Percentiles rank a stretch among this genome's conserved stretches.
These are phyloP conservation scores for Penstemon davidsonii DNA, from an alignment of 257 asterid genomes.

Conservation along the genomic window DNA sequence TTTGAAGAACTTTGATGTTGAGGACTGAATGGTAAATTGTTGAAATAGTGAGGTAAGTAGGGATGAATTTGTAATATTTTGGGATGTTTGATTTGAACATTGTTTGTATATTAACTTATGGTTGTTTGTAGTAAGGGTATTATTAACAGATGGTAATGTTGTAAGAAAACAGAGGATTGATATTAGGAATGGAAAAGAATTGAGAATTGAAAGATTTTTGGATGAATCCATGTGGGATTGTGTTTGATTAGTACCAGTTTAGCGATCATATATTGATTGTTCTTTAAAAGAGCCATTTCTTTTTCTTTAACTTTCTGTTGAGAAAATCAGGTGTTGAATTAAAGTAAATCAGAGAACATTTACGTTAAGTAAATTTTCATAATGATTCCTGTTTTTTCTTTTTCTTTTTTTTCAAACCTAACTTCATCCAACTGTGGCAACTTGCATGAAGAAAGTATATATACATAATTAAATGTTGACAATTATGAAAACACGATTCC, in stretches of 20 bases:
- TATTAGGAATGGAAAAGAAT: background rate
- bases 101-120: conserved; percentile 46
- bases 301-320: conserved; percentile 36
- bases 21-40: conserved; percentile 43
- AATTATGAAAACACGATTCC: background rate
- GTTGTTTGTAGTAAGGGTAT: conserved; percentile 27
- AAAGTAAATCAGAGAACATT: conserved; percentile 12
- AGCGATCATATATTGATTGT: conserved; percentile 1
- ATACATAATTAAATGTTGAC: too few relatives aligned
- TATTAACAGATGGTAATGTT: conserved; percentile 24
- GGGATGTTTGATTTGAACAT: conserved; percentile 45
- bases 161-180: conserved; percentile 26
- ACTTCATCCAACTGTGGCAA: conserved; percentile 1
- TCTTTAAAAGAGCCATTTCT: conserved; percentile 6
- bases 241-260: conserved; percentile 14
- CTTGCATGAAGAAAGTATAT: background rate
- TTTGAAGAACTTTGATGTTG: conserved; percentile 46
- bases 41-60: conserved; percentile 45
- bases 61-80: conserved; percentile 31
- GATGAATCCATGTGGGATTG: conserved; percentile 40
- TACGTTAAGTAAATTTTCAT: background rate
- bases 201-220: conserved; percentile 8
- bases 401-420: conserved; percentile 7
- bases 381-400: background rate
- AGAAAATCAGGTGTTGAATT: conserved; percentile 32